phyloP scores from a whole-genome alignment of 305 asterid genomes.

The Plantago lanceolata region DNA sequence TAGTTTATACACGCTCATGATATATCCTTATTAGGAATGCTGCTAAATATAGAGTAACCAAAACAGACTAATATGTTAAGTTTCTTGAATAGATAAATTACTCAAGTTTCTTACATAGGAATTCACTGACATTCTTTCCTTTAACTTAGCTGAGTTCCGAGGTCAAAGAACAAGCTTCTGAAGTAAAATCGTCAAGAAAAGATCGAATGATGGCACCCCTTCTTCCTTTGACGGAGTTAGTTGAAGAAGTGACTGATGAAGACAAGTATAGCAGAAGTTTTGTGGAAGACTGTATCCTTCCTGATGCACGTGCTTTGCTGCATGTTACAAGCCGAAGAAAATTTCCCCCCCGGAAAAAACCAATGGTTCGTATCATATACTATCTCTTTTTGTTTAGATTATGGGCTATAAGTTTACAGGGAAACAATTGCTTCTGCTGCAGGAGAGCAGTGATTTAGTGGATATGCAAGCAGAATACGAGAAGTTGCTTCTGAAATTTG shows the following conservation, averaged over 20 bases:
- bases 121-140: slow-evolving; percentile 26
- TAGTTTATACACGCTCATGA: slow-evolving; percentile 8
- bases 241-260: slow-evolving; percentile 45
- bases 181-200: slow-evolving; percentile 40
- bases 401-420: slow-evolving; percentile 12
- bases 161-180: slow-evolving; percentile 46
- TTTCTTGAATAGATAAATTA: slow-evolving; percentile 8
- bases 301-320: slow-evolving; percentile 61
- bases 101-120: slow-evolving; percentile 14
- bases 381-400: slow-evolving; percentile 14
- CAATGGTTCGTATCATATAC: slow-evolving; percentile 41
- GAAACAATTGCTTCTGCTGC: slow-evolving; percentile 32
- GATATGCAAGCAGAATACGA: slow-evolving; percentile 63
- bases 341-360: slow-evolving; percentile 51
- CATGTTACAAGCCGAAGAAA: slow-evolving; percentile 88
- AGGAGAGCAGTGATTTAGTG: slow-evolving; percentile 52
- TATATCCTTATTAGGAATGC: slow-evolving; percentile 6
- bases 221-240: slow-evolving; percentile 67
- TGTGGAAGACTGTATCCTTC: slow-evolving; percentile 49
- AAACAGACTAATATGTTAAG: slow-evolving; percentile 3
- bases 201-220: slow-evolving; percentile 42
- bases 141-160: slow-evolving; percentile 47
- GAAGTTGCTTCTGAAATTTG: slow-evolving; percentile 57
- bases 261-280: slow-evolving; percentile 35
- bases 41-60: not conserved